phyloP scores from a whole-genome alignment of 73 alveolate species.

The Stentor coeruleus region DNA sequence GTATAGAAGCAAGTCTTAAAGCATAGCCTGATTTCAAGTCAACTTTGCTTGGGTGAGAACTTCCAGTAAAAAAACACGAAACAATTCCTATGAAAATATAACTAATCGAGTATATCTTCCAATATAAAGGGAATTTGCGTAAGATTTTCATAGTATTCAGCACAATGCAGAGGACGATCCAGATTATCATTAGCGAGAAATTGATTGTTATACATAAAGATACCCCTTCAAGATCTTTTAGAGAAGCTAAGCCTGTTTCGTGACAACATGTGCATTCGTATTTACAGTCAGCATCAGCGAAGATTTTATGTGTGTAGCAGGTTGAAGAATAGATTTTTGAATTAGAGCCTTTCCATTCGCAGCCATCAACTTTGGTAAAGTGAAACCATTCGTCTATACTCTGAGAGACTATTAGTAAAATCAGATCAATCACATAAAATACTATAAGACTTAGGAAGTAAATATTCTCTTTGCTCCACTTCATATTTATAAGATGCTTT shows the following conservation, averaged over 20 bases:
- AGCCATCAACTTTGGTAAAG: neutral
- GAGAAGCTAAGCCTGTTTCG: neutral
- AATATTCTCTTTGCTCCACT: neutral
- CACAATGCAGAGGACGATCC: neutral
- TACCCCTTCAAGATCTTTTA: neutral
- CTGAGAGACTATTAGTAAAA: neutral
- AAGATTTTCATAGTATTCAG: neutral
- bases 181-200: neutral
- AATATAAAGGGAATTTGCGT: neutral
- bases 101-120: neutral
- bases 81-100: neutral
- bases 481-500: neutral
- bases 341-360: neutral
- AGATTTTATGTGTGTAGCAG: constrained; percentile 1
- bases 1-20: neutral
- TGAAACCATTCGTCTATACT: neutral
- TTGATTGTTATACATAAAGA: neutral
- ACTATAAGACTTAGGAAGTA: neutral
- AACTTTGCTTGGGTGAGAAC: neutral
- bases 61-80: neutral
- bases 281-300: neutral
- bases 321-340: neutral
- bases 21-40: neutral
- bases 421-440: neutral
- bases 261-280: neutral